A percentile compares a stretch with the other conserved stretches of the same genome.
Conservation (phyloP, 257 asterid species). For the Jacaranda copaia region DNA sequence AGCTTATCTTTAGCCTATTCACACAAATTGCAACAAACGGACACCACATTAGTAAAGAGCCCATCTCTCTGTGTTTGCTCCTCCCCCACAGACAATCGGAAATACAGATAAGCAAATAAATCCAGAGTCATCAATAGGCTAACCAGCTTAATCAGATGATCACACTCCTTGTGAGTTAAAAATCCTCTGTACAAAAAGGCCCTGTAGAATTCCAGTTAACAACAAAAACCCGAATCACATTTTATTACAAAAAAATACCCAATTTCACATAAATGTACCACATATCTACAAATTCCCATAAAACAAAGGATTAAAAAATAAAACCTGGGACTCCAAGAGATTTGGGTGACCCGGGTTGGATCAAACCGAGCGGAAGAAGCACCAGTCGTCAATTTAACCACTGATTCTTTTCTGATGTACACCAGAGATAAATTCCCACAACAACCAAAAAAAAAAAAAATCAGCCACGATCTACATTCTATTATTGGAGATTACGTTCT, state of each 20-base stretch:
- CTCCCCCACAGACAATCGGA: conserved; percentile 11
- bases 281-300: background rate
- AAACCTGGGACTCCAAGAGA: conserved; percentile 91
- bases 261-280: background rate
- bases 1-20: conserved; percentile 82
- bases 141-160: conserved; percentile 82
- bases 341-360: conserved; percentile 80
- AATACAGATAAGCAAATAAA: background rate
- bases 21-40: conserved; percentile 37
- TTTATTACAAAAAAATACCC: conserved; percentile 22
- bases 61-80: background rate
- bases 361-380: conserved; percentile 60
- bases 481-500: conserved; percentile 1
- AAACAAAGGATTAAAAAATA: background rate
- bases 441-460: background rate
- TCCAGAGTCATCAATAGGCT: conserved; percentile 27
- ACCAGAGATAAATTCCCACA: background rate
- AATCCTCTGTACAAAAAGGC: conserved; percentile 76
- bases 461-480: conserved; percentile 48
- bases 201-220: conserved; percentile 51
- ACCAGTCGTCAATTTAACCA: conserved; percentile 53
- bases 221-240: conserved; percentile 29
- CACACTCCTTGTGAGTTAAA: conserved; percentile 79
- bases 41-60: conserved; percentile 27
- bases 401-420: conserved; percentile 52